Evolutionary conservation across 2,329 filamentous ascomycete species (phyloP), one percentile per base, ranked within the genome.

Genomic region (Kalaharituber pfeilii): DNA sequence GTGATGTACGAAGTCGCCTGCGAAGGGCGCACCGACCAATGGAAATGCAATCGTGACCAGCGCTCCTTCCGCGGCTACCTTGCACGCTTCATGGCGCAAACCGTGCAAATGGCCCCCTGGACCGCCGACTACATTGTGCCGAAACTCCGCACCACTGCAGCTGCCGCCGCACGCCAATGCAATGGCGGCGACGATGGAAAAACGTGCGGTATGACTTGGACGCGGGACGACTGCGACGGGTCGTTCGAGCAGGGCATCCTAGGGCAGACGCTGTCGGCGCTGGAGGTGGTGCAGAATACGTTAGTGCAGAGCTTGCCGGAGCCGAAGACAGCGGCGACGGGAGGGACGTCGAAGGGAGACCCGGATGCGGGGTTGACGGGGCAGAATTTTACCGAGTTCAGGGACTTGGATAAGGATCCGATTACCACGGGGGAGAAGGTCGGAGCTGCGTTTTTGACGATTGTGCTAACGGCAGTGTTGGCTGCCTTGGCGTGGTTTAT

Each of bases 31-130:
- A 65, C 66, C 22, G n/a, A n/a, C n/a, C n/a, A n/a, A n/a, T n/a
- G n/a, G n/a, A 73, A 69, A 20, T 89, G 85, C 70, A 80, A 80
- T 55, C 72, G 76, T 49, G 85, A 89, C 62, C 83, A 86, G 72
- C 68, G 77, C 56, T 77, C 78, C 1, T 87, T 82, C 75, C 85
- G 85, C 67, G 81, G 81, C 36, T 80, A 81, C 55, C 70, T 84
- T 18, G 73, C 79, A 60, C 75, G 79, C 39, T 84, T 80, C 78
- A 70, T 86, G 60, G 72, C 76, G 3, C 72, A 75, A 22, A 72
- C 76, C 1, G 74, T 77, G 1, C 73, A 81, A 60, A 54, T 85
- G n/a, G 80, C 78, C 0, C 81, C 82, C 0, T 73, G 73, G 47
- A 79, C 76, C 0, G 67, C 67, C 39, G 67, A 72, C 1, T 69